Evolutionary conservation across 2,329 filamentous ascomycete genomes (phyloP).

Genomic region (Talaromyces sp.): DNA sequence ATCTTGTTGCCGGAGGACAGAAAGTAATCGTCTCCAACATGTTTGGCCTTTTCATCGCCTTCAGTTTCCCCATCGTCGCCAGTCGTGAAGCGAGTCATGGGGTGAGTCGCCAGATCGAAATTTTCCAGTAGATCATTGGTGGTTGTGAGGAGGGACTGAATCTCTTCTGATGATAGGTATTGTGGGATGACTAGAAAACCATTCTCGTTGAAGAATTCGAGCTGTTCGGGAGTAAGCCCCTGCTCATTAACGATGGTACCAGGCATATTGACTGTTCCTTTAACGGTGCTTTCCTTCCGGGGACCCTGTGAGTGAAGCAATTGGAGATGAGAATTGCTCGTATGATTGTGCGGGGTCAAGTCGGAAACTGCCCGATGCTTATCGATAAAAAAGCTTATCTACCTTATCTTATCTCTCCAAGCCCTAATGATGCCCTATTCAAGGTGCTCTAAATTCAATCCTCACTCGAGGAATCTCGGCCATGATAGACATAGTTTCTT

Average conservation of each 20-base stretch:
- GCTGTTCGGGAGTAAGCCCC: constrained; percentile 67
- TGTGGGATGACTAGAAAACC: constrained; percentile 85
- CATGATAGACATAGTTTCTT: too few species aligned
- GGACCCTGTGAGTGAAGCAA: neutral
- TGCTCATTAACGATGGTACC: neutral
- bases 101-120: constrained; percentile 77
- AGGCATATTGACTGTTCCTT: constrained; percentile 1
- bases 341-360: constrained; percentile 2
- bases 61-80: constrained; percentile 56
- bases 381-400: constrained; percentile 2
- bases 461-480: too few species aligned
- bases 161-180: constrained; percentile 63
- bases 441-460: too few species aligned
- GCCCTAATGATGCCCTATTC: too few species aligned
- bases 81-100: constrained; percentile 90
- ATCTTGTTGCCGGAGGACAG: constrained; percentile 83
- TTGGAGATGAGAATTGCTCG: neutral
- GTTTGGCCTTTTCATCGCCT: constrained; percentile 46
- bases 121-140: constrained; percentile 67
- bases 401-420: neutral
- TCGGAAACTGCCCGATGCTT: constrained; percentile 5
- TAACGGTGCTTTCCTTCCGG: neutral
- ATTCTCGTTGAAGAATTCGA: constrained; percentile 68
- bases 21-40: constrained; percentile 95
- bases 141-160: constrained; percentile 65